Evolutionary conservation across 257 asterid species (phyloP).

Genomic region (Solanum paucissectum): DNA sequence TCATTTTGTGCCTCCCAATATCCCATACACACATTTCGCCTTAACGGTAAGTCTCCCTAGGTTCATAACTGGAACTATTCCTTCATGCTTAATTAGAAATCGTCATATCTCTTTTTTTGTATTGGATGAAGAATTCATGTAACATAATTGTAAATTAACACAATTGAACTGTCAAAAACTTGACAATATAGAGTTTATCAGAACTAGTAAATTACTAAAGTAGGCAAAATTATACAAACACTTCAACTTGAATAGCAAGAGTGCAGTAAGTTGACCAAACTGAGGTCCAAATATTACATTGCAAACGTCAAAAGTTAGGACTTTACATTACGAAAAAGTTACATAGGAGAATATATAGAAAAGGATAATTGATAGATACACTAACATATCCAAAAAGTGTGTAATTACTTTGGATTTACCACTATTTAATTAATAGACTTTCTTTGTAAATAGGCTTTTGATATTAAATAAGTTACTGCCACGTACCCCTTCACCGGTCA

Average conservation of each 20-base stretch:
- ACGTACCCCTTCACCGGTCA: constrained; percentile 53
- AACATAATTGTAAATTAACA: neutral
- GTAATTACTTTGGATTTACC: neutral
- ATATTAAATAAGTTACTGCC: constrained; percentile 57
- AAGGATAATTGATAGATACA: neutral
- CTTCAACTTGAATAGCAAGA: neutral
- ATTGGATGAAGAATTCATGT: neutral
- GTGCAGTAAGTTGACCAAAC: neutral
- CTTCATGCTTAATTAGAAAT: neutral
- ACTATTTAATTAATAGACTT: constrained; percentile 33
- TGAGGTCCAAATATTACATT: neutral
- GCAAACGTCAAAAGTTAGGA: neutral
- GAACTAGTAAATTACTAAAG: neutral
- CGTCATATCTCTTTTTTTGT: neutral
- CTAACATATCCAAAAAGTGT: neutral
- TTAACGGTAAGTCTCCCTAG: neutral
- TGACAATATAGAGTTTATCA: neutral
- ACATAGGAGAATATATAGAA: neutral
- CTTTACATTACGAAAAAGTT: neutral
- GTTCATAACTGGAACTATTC: neutral
- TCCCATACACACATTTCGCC: neutral
- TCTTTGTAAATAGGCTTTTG: constrained; percentile 66
- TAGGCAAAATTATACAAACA: neutral
- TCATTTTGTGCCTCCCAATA: neutral
- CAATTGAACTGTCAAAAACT: neutral